Conservation (phyloP, 192 early-diverging fungal genomes). For the Globomyces pollinis-pini region DNA sequence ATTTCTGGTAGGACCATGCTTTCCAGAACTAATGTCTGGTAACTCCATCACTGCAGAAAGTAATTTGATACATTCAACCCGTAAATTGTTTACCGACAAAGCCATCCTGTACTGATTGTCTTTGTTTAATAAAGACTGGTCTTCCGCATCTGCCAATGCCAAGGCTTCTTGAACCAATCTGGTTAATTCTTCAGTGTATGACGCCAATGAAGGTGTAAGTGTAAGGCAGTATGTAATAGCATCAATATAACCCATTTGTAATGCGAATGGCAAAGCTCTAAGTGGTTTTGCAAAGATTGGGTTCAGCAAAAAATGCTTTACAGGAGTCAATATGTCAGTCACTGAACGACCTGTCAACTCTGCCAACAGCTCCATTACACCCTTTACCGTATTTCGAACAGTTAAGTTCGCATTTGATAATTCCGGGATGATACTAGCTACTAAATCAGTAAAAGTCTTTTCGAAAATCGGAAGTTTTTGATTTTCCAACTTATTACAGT, state of each 20-base stretch:
- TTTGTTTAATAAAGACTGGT: constrained; percentile 85
- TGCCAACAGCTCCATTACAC: constrained; percentile 71
- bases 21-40: constrained; percentile 65
- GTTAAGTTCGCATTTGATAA: constrained; percentile 81
- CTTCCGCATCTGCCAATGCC: constrained; percentile 92
- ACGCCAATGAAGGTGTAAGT: constrained; percentile 75
- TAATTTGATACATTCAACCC: constrained; percentile 95
- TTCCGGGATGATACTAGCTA: constrained; percentile 77
- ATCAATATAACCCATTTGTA: constrained; percentile 99
- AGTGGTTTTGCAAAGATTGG: constrained; percentile 97
- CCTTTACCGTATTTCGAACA: constrained; percentile 84
- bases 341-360: constrained; percentile 70
- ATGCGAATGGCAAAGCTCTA: constrained; percentile 84
- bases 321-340: constrained; percentile 76
- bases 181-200: constrained; percentile 87
- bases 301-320: constrained; percentile 71
- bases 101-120: constrained; percentile 74
- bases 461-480: constrained; percentile 19
- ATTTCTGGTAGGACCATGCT: constrained; percentile 69
- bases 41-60: constrained; percentile 90
- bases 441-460: constrained; percentile 68
- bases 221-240: constrained; percentile 95
- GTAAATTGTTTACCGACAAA: constrained; percentile 72
- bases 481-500: constrained; percentile 27
- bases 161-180: constrained; percentile 85